Evolutionary conservation across 176 grass and related monocot species (phyloP).

Genomic region (Cenchrus fungigraminus): DNA sequence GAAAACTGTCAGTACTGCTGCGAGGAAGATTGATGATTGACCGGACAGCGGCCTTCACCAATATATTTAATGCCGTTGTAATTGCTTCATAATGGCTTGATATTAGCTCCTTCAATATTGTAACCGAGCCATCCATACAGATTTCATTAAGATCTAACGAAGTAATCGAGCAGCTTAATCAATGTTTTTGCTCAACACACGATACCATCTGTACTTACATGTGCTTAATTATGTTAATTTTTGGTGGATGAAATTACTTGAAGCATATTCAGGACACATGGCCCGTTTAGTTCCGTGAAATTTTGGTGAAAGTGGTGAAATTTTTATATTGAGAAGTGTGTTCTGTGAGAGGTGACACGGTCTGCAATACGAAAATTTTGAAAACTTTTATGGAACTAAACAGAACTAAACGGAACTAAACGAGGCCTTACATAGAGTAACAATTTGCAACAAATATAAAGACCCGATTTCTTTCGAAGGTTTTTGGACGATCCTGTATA

Average conservation of each 20-base stretch:
- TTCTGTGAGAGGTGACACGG: too few relatives aligned
- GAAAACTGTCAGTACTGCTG: background rate
- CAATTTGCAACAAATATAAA: too few relatives aligned
- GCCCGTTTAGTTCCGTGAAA: too few relatives aligned
- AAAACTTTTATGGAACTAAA: too few relatives aligned
- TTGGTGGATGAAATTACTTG: background rate
- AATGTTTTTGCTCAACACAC: background rate
- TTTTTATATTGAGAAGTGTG: too few relatives aligned
- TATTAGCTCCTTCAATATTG: background rate
- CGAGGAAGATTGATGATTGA: slow-evolving; percentile 22
- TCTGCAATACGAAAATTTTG: too few relatives aligned
- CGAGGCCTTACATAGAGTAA: too few relatives aligned
- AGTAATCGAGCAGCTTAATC: background rate
- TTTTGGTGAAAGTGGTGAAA: too few relatives aligned
- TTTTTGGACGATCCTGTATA: too few relatives aligned
- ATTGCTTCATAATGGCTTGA: slow-evolving; percentile 13
- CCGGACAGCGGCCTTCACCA: slow-evolving; percentile 9
- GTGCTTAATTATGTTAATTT: background rate
- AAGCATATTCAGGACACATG: background rate
- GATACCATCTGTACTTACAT: background rate
- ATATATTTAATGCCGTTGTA: slow-evolving; percentile 33
- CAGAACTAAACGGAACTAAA: too few relatives aligned
- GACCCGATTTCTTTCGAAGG: too few relatives aligned
- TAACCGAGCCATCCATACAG: background rate
- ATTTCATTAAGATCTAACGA: background rate